Conservation (phyloP, 306 rosid species). For the Aeschynomene evenia region DNA sequence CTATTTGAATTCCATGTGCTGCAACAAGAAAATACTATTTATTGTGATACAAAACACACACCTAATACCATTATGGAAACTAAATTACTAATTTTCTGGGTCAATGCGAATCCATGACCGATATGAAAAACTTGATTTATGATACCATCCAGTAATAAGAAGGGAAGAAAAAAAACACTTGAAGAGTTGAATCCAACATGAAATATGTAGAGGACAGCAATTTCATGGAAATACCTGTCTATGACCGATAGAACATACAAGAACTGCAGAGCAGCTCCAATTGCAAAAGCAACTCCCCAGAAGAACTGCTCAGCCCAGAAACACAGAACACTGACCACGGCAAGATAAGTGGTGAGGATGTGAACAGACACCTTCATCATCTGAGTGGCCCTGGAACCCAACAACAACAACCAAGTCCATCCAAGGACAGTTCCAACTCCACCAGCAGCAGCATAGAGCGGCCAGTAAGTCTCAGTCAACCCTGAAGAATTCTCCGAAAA, state of each 20-base stretch:
- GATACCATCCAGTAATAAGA: not conserved
- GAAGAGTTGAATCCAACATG: not conserved
- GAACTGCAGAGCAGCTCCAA: constrained; percentile 83
- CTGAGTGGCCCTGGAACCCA: constrained; percentile 72
- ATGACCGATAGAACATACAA: constrained; percentile 81
- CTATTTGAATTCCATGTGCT: not conserved
- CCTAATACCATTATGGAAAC: not conserved
- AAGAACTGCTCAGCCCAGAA: constrained; percentile 81
- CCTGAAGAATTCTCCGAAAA: constrained; percentile 48
- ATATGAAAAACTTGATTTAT: not conserved
- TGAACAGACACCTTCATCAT: constrained; percentile 92
- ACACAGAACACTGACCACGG: constrained; percentile 89
- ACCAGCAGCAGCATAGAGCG: constrained; percentile 81
- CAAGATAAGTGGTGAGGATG: constrained; percentile 88
- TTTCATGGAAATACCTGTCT: constrained; percentile 62
- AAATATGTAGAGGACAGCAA: not conserved
- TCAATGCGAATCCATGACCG: not conserved
- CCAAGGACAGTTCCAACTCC: constrained; percentile 91
- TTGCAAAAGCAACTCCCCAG: constrained; percentile 88
- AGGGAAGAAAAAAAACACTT: not conserved
- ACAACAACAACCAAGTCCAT: constrained; percentile 78
- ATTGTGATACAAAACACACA: not conserved
- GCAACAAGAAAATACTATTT: not conserved
- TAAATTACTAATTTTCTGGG: not conserved
- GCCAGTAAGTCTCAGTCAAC: constrained; percentile 88